phyloP scores from a whole-genome alignment of 306 rosid species.

The Datisca glomerata region DNA sequence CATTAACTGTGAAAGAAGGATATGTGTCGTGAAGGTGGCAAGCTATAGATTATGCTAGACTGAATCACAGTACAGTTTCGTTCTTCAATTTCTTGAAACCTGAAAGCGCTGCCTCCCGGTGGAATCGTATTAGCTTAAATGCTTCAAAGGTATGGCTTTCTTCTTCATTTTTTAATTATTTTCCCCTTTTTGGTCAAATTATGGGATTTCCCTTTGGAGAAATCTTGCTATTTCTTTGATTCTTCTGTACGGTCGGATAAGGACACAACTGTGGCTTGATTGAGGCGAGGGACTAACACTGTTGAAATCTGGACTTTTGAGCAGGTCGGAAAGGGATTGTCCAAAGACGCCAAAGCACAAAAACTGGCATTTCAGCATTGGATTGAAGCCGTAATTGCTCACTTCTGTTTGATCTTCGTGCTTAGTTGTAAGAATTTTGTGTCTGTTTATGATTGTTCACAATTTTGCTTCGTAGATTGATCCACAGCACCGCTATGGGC shows the following conservation, averaged over 20 bases:
- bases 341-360: constrained; percentile 75
- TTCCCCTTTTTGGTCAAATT: too few relatives aligned
- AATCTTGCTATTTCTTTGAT: neutral
- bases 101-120: constrained; percentile 50
- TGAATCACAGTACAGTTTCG: constrained; percentile 67
- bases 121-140: constrained; percentile 57
- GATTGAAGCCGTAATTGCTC: constrained; percentile 77
- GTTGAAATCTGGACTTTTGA: constrained; percentile 7
- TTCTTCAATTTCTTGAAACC: constrained; percentile 58
- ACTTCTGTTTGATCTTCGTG: neutral
- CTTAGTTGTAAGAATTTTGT: neutral
- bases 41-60: constrained; percentile 53
- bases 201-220: too few relatives aligned
- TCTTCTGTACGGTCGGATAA: too few relatives aligned
- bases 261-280: too few relatives aligned
- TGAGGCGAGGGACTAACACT: neutral
- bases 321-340: constrained; percentile 90
- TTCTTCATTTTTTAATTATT: too few relatives aligned
- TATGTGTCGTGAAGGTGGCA: constrained; percentile 57
- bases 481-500: constrained; percentile 97
- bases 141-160: constrained; percentile 58
- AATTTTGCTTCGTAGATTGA: constrained; percentile 49
- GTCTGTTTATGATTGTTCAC: neutral
- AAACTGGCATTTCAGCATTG: constrained; percentile 94
- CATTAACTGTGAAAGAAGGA: constrained; percentile 4